Base-by-base conservation (phyloP, 2,329 filamentous ascomycete genomes). In the Podosphaera fusca region DNA sequence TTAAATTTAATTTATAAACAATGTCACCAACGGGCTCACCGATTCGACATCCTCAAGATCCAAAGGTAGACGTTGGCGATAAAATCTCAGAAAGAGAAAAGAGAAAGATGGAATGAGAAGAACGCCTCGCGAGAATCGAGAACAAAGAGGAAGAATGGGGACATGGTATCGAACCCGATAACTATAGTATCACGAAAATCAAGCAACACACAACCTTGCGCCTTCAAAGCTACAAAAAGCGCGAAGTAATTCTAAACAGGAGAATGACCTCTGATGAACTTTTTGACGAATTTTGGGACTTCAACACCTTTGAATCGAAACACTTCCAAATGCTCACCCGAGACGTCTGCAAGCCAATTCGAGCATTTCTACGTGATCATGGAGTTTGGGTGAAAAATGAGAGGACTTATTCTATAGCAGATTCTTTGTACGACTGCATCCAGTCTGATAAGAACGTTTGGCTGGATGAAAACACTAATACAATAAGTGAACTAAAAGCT, bases 301-400 rank as follows among this genome's bases (percentile, higher is more conserved):
- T 50, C 31, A 50, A 50, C 29, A 50, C 47, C 8, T 50, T 50
- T 50, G n/a, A 50, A 50, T 31, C 31, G 29, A 50, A 31, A 31
- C n/a, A 50, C 30, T 50, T 50, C 29, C n/a, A 50, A 50, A 50
- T 50, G n/a, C 47, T 50, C n/a, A 50, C 47, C 47, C n/a, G 47
- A 12, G 47, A 50, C 29, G 29, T 47, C 47, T 30, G n/a, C 29
- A 50, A 31, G 29, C n/a, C 47, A 30, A 30, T 50, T 29, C 34
- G 51, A 54, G 10, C 30, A 10, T 54, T 21, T 10, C 51, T 54
- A 21, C 33, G 51, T 36, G 9, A 38, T n/a, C 36, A 54, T 42
- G 51, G 51, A 38, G 35, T 54, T 52, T 52, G 49, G 49, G 49
- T 52, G 6, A 52, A 10, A 33, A 52, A 52, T 33, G 30, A 52